phyloP scores from a whole-genome alignment of 495 filamentous ascomycete species.

The Hypoxylon subgilvum region DNA sequence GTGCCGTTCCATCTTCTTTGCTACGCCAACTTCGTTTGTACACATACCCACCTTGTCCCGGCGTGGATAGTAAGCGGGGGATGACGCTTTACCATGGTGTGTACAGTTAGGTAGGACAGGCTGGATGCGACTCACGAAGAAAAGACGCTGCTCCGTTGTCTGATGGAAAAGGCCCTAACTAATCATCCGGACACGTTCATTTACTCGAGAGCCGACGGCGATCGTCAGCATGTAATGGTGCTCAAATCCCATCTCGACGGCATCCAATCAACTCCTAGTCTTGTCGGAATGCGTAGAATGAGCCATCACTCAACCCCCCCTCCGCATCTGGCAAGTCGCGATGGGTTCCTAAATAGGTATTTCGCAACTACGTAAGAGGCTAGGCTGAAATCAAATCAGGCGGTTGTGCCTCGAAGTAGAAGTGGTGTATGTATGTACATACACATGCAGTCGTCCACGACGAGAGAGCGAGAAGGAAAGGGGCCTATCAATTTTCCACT shows the following conservation, averaged over 20 bases:
- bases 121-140: slow-evolving; percentile 23
- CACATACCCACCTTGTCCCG: slow-evolving; percentile 31
- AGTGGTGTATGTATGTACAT: too few relatives aligned
- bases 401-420: slow-evolving; percentile 22
- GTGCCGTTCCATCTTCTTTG: slow-evolving; percentile 1
- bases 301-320: slow-evolving; percentile 7
- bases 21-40: slow-evolving; percentile 24
- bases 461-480: too few relatives aligned
- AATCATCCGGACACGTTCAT: slow-evolving; percentile 23
- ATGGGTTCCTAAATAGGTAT: slow-evolving; percentile 24
- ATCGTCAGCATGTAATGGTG: slow-evolving; percentile 29
- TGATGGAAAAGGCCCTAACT: slow-evolving; percentile 16
- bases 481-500: slow-evolving; percentile 6
- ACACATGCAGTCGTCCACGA: too few relatives aligned
- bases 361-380: slow-evolving; percentile 26
- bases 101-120: too few relatives aligned
- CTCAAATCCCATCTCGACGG: slow-evolving; percentile 34
- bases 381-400: slow-evolving; percentile 28
- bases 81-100: slow-evolving; percentile 16
- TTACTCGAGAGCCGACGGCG: slow-evolving; percentile 12
- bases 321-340: slow-evolving; percentile 26
- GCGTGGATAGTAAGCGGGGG: slow-evolving; percentile 33
- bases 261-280: slow-evolving; percentile 37
- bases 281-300: slow-evolving; percentile 17
- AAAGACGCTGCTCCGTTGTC: slow-evolving; percentile 13